Evolutionary conservation across 2,329 filamentous ascomycete species (phyloP).

Genomic region (Fusarium pseudonygamai): DNA sequence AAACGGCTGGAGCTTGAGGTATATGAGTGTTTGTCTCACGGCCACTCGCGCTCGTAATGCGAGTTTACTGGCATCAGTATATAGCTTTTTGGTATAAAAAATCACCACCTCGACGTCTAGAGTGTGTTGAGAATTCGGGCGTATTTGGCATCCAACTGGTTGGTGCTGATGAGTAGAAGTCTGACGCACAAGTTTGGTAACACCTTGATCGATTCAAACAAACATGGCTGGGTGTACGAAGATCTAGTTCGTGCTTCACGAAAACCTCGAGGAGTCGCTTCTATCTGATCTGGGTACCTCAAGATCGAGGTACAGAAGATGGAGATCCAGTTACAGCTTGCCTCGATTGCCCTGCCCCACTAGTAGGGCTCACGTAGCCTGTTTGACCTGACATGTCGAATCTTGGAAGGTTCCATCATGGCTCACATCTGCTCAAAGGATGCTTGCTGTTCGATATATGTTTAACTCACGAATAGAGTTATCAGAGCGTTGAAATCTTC

Average conservation of each 20-base stretch:
- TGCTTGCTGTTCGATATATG: neutral
- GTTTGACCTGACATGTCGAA: neutral
- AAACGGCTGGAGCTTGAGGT: neutral
- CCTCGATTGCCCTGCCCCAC: neutral
- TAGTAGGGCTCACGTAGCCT: slow-evolving; percentile 4
- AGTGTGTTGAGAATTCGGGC: neutral
- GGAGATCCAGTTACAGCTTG: slow-evolving; percentile 1
- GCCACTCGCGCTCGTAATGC: neutral
- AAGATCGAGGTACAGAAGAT: neutral
- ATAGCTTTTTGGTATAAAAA: neutral
- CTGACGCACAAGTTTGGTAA: neutral
- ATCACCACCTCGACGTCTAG: neutral
- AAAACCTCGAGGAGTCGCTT: neutral
- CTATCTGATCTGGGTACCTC: neutral
- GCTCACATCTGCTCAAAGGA: neutral
- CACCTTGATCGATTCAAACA: neutral
- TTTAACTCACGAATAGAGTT: neutral
- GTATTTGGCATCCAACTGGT: neutral
- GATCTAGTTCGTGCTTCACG: neutral
- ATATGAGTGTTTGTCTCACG: neutral
- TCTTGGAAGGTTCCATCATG: neutral
- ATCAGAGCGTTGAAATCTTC: neutral
- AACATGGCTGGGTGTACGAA: neutral
- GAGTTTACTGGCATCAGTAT: neutral
- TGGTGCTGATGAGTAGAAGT: neutral